These are phyloP conservation scores for Nepenthes alata DNA, from an alignment of 179 eudicot genomes.

Conservation along the genomic window DNA sequence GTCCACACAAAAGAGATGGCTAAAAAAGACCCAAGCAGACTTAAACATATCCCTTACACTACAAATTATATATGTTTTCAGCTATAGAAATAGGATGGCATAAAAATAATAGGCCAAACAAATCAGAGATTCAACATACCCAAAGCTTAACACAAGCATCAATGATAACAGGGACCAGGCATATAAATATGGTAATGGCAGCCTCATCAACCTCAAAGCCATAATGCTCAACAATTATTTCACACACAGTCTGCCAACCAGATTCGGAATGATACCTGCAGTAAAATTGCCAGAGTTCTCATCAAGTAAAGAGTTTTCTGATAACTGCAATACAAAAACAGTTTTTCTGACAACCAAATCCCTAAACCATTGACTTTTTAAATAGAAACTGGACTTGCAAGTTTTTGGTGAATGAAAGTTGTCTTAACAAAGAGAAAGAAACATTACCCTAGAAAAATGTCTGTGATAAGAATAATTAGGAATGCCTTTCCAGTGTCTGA, in stretches of 20 bases:
- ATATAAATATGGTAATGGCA: slow-evolving; percentile 64
- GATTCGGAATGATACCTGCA: slow-evolving; percentile 94
- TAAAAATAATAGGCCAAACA: neutral
- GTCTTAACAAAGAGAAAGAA: neutral
- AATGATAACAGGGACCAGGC: slow-evolving; percentile 69
- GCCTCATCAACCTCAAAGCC: slow-evolving; percentile 75
- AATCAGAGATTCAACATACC: slow-evolving; percentile 42
- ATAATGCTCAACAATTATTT: slow-evolving; percentile 75
- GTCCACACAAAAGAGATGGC: neutral
- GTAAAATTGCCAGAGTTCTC: slow-evolving; percentile 1
- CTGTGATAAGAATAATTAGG: slow-evolving; percentile 71
- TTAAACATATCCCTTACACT: neutral
- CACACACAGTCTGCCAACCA: slow-evolving; percentile 87
- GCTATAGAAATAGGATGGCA: neutral
- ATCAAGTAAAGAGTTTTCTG: neutral
- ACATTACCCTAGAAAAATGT: slow-evolving; percentile 83
- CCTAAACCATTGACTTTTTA: neutral
- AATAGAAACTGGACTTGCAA: neutral
- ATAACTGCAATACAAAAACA: too few species aligned
- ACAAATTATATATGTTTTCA: neutral
- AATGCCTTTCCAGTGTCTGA: slow-evolving; percentile 97
- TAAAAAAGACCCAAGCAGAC: neutral
- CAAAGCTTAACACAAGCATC: slow-evolving; percentile 98
- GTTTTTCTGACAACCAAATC: neutral
- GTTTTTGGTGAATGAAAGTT: neutral